Percentiles rank a stretch among this genome's conserved stretches.
Evolutionary conservation across 805 yeast species (phyloP).

Genomic region (Diddensiella santjacobensis): DNA sequence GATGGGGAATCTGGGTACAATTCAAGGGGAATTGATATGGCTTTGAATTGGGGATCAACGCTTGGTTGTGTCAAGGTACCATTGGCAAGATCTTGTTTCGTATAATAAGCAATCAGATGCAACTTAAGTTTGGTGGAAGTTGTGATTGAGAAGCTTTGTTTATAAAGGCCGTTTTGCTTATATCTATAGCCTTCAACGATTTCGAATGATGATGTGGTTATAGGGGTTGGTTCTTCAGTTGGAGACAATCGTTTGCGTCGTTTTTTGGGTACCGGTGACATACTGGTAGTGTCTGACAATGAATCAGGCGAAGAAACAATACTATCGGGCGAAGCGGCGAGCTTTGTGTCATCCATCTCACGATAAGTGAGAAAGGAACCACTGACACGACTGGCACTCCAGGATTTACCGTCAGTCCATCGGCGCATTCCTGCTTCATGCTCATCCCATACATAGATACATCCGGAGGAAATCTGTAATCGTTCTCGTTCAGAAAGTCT

Average conservation of each 20-base stretch:
- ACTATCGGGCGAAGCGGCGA: slow-evolving; percentile 8
- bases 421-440: slow-evolving; percentile 64
- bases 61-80: slow-evolving; percentile 41
- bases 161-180: slow-evolving; percentile 52
- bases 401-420: slow-evolving; percentile 74
- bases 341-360: slow-evolving; percentile 45
- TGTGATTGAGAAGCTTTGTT: slow-evolving; percentile 59
- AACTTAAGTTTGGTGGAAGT: slow-evolving; percentile 49
- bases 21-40: slow-evolving; percentile 34
- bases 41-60: slow-evolving; percentile 38
- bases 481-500: slow-evolving; percentile 58
- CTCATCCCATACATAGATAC: slow-evolving; percentile 70
- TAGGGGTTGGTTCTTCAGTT: not conserved
- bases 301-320: not conserved
- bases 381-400: slow-evolving; percentile 69
- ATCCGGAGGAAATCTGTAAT: slow-evolving; percentile 50
- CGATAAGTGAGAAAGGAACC: slow-evolving; percentile 60
- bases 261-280: not conserved
- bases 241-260: not conserved
- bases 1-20: slow-evolving; percentile 35
- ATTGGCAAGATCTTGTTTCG: slow-evolving; percentile 29
- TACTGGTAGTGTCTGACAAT: not conserved
- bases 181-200: slow-evolving; percentile 35
- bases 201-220: not conserved
- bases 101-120: slow-evolving; percentile 58